phyloP scores from a whole-genome alignment of 495 filamentous ascomycete genomes.

The Neurospora sp. region DNA sequence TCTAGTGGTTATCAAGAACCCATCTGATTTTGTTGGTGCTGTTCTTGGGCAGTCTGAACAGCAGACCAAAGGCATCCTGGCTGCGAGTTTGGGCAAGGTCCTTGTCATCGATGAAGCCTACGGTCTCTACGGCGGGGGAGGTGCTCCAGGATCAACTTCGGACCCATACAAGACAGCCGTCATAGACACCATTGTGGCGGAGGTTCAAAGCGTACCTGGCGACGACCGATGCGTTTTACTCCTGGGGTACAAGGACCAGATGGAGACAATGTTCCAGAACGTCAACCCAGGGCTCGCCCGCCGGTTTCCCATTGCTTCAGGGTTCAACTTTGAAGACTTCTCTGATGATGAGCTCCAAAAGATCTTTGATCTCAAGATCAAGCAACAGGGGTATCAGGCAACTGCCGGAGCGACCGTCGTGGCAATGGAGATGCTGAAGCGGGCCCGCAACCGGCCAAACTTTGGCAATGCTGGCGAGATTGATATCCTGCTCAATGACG shows the following conservation, averaged over 20 bases:
- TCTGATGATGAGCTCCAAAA: conserved; percentile 42
- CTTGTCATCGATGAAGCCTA: conserved; percentile 74
- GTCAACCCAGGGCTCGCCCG: conserved; percentile 66
- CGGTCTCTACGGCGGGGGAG: conserved; percentile 31
- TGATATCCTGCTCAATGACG: conserved; percentile 51
- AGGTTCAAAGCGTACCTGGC: conserved; percentile 65
- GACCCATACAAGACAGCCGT: conserved; percentile 57
- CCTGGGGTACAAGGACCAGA: conserved; percentile 67
- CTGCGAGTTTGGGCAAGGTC: conserved; percentile 56
- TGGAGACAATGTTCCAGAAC: conserved; percentile 69
- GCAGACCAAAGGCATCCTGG: conserved; percentile 62
- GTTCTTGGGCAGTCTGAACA: conserved; percentile 57
- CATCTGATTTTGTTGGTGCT: conserved; percentile 60
- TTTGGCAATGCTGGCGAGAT: conserved; percentile 57
- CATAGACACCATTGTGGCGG: conserved; percentile 72
- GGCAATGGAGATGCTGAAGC: conserved; percentile 39
- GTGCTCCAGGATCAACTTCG: conserved; percentile 3
- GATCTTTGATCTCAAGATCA: conserved; percentile 51
- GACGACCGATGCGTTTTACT: conserved; percentile 73
- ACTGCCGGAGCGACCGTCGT: conserved; percentile 32
- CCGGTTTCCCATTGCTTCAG: conserved; percentile 54
- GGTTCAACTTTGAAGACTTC: conserved; percentile 67
- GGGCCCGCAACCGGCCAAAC: conserved; percentile 45
- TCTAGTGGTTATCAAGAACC: conserved; percentile 54
- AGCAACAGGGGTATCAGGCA: conserved; percentile 33